A percentile compares a stretch with the other conserved stretches of the same genome.
Evolutionary conservation across 768 basidiomycete species (phyloP).

Genomic region (Royoungia palumana): DNA sequence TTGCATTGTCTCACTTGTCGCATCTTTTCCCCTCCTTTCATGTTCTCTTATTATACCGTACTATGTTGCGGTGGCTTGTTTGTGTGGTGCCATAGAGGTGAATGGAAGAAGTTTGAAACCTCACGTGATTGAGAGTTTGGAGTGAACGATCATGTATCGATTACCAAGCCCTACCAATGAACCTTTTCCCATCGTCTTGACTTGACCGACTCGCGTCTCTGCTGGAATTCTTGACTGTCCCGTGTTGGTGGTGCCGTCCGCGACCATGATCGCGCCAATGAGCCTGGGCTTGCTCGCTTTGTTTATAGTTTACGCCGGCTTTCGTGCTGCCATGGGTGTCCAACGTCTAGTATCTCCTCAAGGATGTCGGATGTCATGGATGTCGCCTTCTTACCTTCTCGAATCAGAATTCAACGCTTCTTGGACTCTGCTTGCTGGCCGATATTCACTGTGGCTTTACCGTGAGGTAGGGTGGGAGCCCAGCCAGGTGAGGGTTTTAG

Average conservation of each 20-base stretch:
- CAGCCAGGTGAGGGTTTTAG: conserved; percentile 43
- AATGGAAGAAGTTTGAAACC: conserved; percentile 33
- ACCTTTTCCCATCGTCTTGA: too few relatives aligned
- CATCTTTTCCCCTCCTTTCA: conserved; percentile 28
- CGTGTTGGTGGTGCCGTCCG: neutral
- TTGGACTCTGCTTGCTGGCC: conserved; percentile 66
- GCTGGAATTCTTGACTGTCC: too few relatives aligned
- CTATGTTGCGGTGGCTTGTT: conserved; percentile 30
- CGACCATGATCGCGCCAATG: conserved; percentile 11
- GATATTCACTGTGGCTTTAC: conserved; percentile 90
- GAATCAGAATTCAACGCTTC: conserved; percentile 62
- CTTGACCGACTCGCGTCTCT: too few relatives aligned
- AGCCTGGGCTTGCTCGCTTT: conserved; percentile 34
- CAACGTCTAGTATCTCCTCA: conserved; percentile 65
- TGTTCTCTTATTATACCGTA: conserved; percentile 38
- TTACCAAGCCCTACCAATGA: too few relatives aligned
- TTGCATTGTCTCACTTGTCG: conserved; percentile 31
- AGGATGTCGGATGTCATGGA: conserved; percentile 96
- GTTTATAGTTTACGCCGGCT: conserved; percentile 38
- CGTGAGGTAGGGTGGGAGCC: conserved; percentile 85
- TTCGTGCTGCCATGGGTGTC: conserved; percentile 44
- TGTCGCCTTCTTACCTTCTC: conserved; percentile 86
- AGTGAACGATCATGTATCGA: too few relatives aligned
- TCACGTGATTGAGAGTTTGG: neutral
- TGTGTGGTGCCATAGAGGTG: conserved; percentile 30